Percentiles rank a stretch among this genome's conserved stretches.
phyloP scores from a whole-genome alignment of 2,329 filamentous ascomycete genomes.

The Furcasterigmium sp. region DNA sequence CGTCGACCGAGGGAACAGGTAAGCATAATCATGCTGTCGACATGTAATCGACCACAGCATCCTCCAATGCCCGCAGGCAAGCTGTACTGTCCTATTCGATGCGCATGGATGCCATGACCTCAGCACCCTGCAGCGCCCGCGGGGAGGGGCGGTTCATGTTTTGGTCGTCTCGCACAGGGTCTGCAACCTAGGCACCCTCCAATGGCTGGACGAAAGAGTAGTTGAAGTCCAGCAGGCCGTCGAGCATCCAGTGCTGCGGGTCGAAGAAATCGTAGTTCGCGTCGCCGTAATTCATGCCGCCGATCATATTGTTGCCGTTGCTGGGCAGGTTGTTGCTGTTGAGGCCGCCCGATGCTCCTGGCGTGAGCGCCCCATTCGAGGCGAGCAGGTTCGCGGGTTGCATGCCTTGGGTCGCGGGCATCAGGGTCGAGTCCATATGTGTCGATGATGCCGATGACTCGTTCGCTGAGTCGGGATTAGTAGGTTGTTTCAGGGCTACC shows the following conservation, averaged over 20 bases:
- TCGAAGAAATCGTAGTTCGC: constrained; percentile 85
- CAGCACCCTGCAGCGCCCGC: too few species aligned
- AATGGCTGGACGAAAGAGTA: constrained; percentile 55
- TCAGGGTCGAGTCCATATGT: constrained; percentile 56
- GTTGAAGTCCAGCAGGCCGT: constrained; percentile 77
- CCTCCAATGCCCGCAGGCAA: too few species aligned
- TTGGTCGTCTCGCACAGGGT: too few species aligned
- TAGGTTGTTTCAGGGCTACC: constrained; percentile 74
- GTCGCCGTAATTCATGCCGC: constrained; percentile 54
- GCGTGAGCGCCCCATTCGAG: constrained; percentile 48
- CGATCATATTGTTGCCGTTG: constrained; percentile 36
- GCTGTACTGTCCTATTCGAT: too few species aligned
- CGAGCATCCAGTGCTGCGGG: constrained; percentile 88
- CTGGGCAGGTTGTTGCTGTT: neutral
- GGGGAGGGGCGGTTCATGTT: too few species aligned
- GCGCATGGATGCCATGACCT: too few species aligned
- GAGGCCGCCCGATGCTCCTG: constrained; percentile 36
- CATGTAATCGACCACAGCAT: too few species aligned
- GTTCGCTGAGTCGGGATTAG: constrained; percentile 73
- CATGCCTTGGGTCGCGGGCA: constrained; percentile 34
- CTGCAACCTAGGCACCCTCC: constrained; percentile 48
- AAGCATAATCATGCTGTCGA: too few species aligned
- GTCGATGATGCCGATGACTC: constrained; percentile 67
- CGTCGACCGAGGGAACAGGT: too few species aligned
- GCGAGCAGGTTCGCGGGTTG: constrained; percentile 33